phyloP scores from a whole-genome alignment of 768 basidiomycete genomes.

The Trametes gibbosa region DNA sequence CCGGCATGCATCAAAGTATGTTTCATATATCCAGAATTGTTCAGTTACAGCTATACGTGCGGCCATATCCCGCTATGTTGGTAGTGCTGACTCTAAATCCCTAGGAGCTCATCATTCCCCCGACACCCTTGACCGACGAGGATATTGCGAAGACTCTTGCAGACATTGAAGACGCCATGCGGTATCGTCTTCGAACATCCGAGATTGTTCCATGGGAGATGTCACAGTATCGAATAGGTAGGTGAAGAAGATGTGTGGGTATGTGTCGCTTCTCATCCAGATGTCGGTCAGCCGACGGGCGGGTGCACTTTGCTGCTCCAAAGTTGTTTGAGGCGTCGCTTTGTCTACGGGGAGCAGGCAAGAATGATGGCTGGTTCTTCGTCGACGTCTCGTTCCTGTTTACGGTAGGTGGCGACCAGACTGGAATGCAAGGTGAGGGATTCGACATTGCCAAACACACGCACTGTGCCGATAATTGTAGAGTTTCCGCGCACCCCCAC shows the following conservation, averaged over 20 bases:
- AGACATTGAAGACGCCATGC: slow-evolving; percentile 76
- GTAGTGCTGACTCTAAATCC: not conserved
- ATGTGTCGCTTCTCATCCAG: slow-evolving; percentile 5
- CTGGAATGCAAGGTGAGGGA: slow-evolving; percentile 62
- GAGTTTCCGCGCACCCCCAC: slow-evolving; percentile 73
- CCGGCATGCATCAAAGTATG: slow-evolving; percentile 77
- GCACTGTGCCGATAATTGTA: slow-evolving; percentile 26
- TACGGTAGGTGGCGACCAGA: slow-evolving; percentile 69
- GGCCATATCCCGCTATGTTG: not conserved
- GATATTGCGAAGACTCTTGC: slow-evolving; percentile 63
- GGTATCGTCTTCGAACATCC: slow-evolving; percentile 71
- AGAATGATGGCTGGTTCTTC: slow-evolving; percentile 83
- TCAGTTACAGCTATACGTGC: too few species aligned
- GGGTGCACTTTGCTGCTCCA: slow-evolving; percentile 71
- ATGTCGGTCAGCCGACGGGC: slow-evolving; percentile 58
- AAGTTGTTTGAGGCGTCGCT: slow-evolving; percentile 73
- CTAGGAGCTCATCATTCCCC: slow-evolving; percentile 72
- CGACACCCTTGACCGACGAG: slow-evolving; percentile 60
- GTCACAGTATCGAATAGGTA: slow-evolving; percentile 67
- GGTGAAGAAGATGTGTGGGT: slow-evolving; percentile 25
- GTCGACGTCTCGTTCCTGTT: slow-evolving; percentile 75
- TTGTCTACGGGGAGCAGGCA: slow-evolving; percentile 67
- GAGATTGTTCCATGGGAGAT: slow-evolving; percentile 85
- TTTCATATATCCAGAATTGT: not conserved
- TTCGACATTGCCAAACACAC: not conserved